Evolutionary conservation across 495 filamentous ascomycete genomes (phyloP).

Genomic region (Annulohypoxylon maeteangense): DNA sequence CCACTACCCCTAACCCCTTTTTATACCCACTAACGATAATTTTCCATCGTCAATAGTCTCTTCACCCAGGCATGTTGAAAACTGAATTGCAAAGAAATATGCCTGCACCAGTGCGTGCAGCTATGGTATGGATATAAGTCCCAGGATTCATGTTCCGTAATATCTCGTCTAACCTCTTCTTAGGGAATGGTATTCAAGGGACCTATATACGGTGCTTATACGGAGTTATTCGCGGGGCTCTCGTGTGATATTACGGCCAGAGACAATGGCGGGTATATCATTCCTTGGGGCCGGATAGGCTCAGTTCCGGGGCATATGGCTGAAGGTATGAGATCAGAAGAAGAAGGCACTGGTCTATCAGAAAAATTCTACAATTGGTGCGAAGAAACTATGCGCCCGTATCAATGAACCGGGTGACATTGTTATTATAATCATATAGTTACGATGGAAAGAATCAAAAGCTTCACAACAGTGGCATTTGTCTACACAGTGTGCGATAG

Average conservation of each 20-base stretch:
- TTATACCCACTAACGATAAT: neutral
- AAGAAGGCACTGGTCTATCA: slow-evolving; percentile 4
- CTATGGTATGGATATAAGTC: slow-evolving; percentile 21
- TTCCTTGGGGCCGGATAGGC: slow-evolving; percentile 18
- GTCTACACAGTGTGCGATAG: too few relatives aligned
- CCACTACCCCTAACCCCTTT: neutral
- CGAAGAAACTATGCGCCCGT: slow-evolving; percentile 1
- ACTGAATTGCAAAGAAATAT: slow-evolving; percentile 45
- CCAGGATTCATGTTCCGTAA: neutral
- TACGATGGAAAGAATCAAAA: too few relatives aligned
- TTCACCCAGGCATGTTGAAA: slow-evolving; percentile 60
- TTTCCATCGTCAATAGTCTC: slow-evolving; percentile 6
- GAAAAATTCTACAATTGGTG: slow-evolving; percentile 37
- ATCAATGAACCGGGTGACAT: neutral
- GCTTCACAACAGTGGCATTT: too few relatives aligned
- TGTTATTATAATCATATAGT: too few relatives aligned
- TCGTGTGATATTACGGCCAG: slow-evolving; percentile 43
- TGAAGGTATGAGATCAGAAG: neutral
- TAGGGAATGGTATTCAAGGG: slow-evolving; percentile 18
- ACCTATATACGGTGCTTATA: slow-evolving; percentile 53
- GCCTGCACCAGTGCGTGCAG: slow-evolving; percentile 22
- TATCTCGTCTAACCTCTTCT: neutral
- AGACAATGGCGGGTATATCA: slow-evolving; percentile 26
- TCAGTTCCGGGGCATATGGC: slow-evolving; percentile 15
- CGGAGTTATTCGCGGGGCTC: slow-evolving; percentile 54